Base-by-base conservation (phyloP, 257 asterid genomes). In the Nicotiana noctiflora region DNA sequence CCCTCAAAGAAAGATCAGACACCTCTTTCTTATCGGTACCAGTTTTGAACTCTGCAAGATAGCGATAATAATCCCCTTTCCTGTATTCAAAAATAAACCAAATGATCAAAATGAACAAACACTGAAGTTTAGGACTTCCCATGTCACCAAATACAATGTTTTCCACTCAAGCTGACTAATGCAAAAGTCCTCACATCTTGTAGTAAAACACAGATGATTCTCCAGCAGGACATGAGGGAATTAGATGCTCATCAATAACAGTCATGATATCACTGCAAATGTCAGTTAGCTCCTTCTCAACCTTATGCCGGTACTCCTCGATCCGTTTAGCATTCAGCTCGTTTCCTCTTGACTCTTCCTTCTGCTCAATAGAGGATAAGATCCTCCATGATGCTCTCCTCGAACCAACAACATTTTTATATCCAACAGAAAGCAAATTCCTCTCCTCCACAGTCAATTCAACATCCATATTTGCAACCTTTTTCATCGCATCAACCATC, bases 31-130 rank as follows among this genome's bases (percentile, higher is more conserved):
- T 65, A 65, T 65, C 49, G 11, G 32, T 44, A 31, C 74, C 23
- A 10, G 23, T 65, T 65, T 65, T 65, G 74, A 65, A 65, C 74
- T 65, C 74, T 15, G 74, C 74, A 65, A 65, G 74, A 31, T 65
- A 65, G 23, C 74, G 74, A 65, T 65, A 65, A 65, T 65, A 65
- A 65, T 65, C 74, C 49, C 74, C 74, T 65, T 65, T 65, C 74
- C 74, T 65, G 49, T 31, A 65, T 19, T 18, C 74, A 65, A 65
- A 31, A 51, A 64, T 25, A 62, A 62, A 62, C 2, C 44, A 32
- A 65, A 65, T 40, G 49, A 40, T 44, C 49, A 7, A 64, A 64
- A 64, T 31, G 74, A 65, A 62, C 40, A 62, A 65, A 11, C 49
- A 31, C 72, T 31, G 74, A 29, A 31, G 23, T 31, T 31, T 31